A percentile compares a stretch with the other conserved stretches of the same genome.
These are phyloP conservation scores for Encephalitozoon hellem DNA, from an alignment of 371 early-diverging fungal species.

Conservation along the genomic window DNA sequence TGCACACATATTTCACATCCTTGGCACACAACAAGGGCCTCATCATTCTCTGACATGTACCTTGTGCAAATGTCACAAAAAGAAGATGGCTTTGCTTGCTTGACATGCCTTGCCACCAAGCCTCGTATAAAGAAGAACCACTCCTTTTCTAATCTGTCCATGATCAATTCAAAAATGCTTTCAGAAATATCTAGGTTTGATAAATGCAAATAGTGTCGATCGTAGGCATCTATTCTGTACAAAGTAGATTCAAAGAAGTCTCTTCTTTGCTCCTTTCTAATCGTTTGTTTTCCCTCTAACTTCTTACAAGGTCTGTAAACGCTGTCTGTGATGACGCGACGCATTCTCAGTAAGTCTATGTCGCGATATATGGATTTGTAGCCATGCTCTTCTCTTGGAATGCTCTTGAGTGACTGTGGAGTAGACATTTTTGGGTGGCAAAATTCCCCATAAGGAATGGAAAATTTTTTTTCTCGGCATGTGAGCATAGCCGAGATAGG, in stretches of 20 bases:
- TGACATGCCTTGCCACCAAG: conserved; percentile 27
- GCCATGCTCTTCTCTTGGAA: conserved; percentile 26
- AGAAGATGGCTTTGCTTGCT: conserved; percentile 10
- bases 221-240: conserved; percentile 13
- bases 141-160: conserved; percentile 59
- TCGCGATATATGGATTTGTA: conserved; percentile 12
- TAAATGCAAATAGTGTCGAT: background rate
- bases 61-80: conserved; percentile 58
- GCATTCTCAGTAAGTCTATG: conserved; percentile 3
- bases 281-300: background rate
- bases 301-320: background rate
- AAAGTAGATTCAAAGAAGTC: background rate
- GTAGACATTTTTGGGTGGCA: background rate
- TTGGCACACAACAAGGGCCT: conserved; percentile 54
- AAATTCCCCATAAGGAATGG: conserved; percentile 4
- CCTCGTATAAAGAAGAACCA: conserved; percentile 44
- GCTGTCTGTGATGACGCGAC: background rate
- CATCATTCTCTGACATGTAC: conserved; percentile 19
- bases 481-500: background rate
- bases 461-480: conserved; percentile 20
- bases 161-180: conserved; percentile 45
- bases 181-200: background rate
- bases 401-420: background rate
- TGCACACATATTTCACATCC: conserved; percentile 60
- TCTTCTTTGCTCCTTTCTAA: background rate